Base-by-base conservation (phyloP, 257 asterid genomes). In the Capsicum pubescens region DNA sequence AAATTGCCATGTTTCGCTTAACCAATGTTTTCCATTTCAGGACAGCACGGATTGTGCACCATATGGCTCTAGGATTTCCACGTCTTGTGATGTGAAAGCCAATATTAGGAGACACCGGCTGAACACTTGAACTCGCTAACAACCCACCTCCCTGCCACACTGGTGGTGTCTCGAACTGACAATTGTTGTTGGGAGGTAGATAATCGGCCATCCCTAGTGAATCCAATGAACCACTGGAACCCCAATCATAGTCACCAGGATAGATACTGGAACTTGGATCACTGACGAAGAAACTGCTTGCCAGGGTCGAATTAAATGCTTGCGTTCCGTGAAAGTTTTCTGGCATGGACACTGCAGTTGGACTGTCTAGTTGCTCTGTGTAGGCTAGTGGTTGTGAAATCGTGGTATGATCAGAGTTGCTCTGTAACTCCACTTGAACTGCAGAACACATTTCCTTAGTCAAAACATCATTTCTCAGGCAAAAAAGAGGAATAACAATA, bases 31-130 rank as follows among this genome's bases (percentile, higher is more conserved):
- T 83, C 97, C 95, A 94, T 89, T 92, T 94, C 12, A 95, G 89
- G 85, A 89, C 95, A 1, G 97, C 97, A 4, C 92, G 88, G 70
- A 95, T 89, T 88, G 92, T 94, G 90, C 97, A 91, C 99, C 97
- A 94, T 69, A 92, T 87, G 6, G 91, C 87, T 85, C 85, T 91
- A 70, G 97, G 88, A 80, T 83, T 90, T 67, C 91, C 89, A 69
- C 42, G 84, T 77, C 88, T 85, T 48, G 95, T 84, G 74, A 86
- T 82, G 52, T 57, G 72, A 78, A 88, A 57, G 84, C 87, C 90
- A 52, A 91, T 71, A 84, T 87, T 80, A 79, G 95, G 88, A 79
- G 93, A 90, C 26, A 86, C 59, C 11, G 86, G 60, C 60, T 87
- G 88, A 17, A 87, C 87, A 82, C 55, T 83, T 71, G 90, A 91